A percentile compares a stretch with the other conserved stretches of the same genome.
These are phyloP conservation scores for Solanum paucissectum DNA, from an alignment of 257 asterid species.

Conservation along the genomic window DNA sequence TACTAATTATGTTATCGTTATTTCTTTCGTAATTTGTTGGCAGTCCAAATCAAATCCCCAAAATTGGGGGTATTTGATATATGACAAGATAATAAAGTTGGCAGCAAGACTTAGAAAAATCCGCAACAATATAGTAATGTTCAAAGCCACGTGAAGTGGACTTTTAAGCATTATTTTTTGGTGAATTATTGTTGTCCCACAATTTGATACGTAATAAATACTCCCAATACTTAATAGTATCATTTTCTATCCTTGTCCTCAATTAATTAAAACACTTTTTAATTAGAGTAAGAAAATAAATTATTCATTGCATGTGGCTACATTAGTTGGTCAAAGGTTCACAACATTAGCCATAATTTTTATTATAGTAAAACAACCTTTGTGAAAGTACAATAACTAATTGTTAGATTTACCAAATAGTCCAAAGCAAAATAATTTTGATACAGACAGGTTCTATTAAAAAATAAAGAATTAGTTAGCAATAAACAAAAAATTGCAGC, in stretches of 20 bases:
- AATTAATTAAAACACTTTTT: neutral
- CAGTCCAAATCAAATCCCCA: neutral
- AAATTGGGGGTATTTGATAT: neutral
- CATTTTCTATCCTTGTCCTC: neutral
- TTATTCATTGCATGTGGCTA: neutral
- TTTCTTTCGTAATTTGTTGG: neutral
- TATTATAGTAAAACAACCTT: neutral
- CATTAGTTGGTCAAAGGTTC: neutral
- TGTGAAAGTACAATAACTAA: neutral
- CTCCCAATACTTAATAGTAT: neutral
- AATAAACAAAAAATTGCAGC: neutral
- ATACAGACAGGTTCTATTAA: neutral
- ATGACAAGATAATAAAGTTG: neutral
- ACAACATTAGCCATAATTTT: neutral
- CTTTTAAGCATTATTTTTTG: neutral
- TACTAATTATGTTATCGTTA: no score
- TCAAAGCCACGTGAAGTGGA: slow-evolving; percentile 28
- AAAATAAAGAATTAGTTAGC: neutral
- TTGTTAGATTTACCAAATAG: neutral
- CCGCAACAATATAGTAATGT: neutral
- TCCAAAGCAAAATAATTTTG: neutral
- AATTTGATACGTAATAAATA: neutral
- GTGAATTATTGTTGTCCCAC: neutral
- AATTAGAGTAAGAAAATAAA: neutral
- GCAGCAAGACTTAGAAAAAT: neutral